Evolutionary conservation across 768 basidiomycete genomes (phyloP), one percentile per base, ranked within the genome.

Genomic region (Collybia sordida): DNA sequence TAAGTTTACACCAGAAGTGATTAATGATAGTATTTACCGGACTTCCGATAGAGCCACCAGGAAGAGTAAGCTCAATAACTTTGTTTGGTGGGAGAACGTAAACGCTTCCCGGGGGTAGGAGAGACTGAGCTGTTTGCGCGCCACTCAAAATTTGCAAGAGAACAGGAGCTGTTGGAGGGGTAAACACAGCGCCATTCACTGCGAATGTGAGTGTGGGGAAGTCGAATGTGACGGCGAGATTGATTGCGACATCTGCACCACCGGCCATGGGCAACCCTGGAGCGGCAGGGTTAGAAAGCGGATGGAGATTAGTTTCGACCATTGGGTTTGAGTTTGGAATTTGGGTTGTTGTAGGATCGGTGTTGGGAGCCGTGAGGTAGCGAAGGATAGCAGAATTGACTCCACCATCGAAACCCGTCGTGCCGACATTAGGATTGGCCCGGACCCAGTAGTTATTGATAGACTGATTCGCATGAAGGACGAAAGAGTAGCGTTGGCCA

Each of bases 301-400:
- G 53, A 36, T 54, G 56, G 3, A 65, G 56, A 37, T 59, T 49
- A 6, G 55, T 56, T 44, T 74, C 73, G 15, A 55, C 17, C 25
- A 75, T 57, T 7, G 64, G 60, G 1, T 45, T 48, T 1, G 49
- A 34, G 28, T 55, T 50, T 19, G 55, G 19, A 0, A 49, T 52
- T 2, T 57, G 47, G 1, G 39, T 49, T 0, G 66, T 67, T 0
- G 59, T 59, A 1, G 73, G 73, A 15, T 75, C 63, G 2, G 21
- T 28, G 22, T 42, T 1, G 2, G 49, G 48, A 0, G 69, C 73
- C 15, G 70, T 68, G 14, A 35, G 43, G 34, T 82, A 82, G 15
- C 75, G 71, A 8, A 82, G 60, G 37, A 81, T 79, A 2, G 79
- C 83, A 11, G 74, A 78, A 58, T 79, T 82, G 40, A 76, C 54